A percentile compares a stretch with the other conserved stretches of the same genome.
Evolutionary conservation across 257 asterid genomes (phyloP).

Genomic region (Nicotiana attenuata): DNA sequence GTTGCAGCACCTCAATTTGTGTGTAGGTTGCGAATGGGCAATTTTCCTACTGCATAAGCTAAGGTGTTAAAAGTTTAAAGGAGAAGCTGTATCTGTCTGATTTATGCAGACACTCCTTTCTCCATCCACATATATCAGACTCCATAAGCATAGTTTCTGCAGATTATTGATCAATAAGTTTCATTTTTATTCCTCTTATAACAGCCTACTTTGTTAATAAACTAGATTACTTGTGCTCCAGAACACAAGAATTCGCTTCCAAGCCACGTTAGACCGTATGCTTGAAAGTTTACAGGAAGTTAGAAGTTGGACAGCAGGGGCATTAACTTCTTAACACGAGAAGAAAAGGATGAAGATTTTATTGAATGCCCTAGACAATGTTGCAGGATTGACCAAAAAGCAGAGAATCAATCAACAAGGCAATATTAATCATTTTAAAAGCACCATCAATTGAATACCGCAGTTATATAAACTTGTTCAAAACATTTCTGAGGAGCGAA

Average conservation of each 20-base stretch:
- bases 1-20: neutral
- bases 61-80: neutral
- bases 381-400: neutral
- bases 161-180: neutral
- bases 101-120: conserved; percentile 5
- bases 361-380: neutral
- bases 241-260: neutral
- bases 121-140: neutral
- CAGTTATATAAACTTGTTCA: neutral
- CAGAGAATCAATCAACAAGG: neutral
- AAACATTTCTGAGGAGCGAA: neutral
- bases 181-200: neutral
- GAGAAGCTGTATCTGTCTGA: neutral
- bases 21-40: neutral
- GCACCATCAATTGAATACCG: neutral
- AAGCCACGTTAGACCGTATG: neutral
- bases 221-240: neutral
- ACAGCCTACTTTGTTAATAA: neutral
- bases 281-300: too few relatives aligned
- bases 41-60: neutral
- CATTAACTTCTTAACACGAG: too few relatives aligned
- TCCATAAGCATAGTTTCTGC: neutral
- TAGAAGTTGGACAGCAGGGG: too few relatives aligned
- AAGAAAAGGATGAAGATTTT: neutral
- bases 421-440: neutral